Percentiles rank a stretch among this genome's conserved stretches.
These are phyloP conservation scores for Arachis stenosperma DNA, from an alignment of 306 rosid genomes.

Conservation along the genomic window DNA sequence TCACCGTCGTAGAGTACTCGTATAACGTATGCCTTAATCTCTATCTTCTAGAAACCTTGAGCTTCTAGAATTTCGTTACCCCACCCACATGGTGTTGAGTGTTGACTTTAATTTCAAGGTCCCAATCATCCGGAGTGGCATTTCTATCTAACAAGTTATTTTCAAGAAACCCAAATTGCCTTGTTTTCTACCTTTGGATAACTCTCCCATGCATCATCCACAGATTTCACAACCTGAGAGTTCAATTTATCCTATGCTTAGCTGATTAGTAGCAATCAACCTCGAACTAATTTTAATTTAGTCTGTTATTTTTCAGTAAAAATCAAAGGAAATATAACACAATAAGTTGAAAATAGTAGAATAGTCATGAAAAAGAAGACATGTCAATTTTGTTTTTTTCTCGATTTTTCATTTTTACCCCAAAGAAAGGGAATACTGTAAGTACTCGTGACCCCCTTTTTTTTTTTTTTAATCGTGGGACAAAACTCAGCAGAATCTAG, in stretches of 20 bases:
- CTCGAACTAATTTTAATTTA: no score
- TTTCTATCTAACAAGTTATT: not conserved
- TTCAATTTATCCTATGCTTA: no score
- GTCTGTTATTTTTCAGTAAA: no score
- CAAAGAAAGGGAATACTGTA: not conserved
- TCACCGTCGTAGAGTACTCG: not conserved
- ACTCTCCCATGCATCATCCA: not conserved
- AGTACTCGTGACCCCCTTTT: not conserved
- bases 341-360: not conserved
- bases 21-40: not conserved
- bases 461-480: not conserved
- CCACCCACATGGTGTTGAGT: conserved; percentile 25
- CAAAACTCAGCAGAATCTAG: conserved; percentile 1
- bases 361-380: not conserved
- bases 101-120: not conserved
- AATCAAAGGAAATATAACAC: not conserved
- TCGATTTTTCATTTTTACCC: not conserved
- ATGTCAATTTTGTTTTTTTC: not conserved
- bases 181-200: conserved; percentile 22
- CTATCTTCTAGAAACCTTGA: conserved; percentile 35
- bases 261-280: no score
- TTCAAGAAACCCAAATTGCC: conserved; percentile 11
- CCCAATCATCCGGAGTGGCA: not conserved
- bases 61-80: conserved; percentile 39
- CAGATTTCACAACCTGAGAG: not conserved